Base-by-base conservation (phyloP, 768 basidiomycete species). In the Amanita phalloides region DNA sequence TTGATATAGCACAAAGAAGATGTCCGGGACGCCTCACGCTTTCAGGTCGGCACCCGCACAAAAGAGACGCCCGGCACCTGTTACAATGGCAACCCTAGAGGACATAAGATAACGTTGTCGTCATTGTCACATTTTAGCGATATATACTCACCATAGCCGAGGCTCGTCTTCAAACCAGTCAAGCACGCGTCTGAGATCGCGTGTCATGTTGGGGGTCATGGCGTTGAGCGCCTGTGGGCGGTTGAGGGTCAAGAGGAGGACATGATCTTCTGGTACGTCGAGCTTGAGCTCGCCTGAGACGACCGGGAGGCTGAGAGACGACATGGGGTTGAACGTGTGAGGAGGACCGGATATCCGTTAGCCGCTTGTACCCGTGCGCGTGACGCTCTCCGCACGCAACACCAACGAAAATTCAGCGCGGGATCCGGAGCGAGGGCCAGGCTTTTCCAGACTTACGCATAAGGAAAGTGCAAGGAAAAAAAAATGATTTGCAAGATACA, bases 1-100 rank as follows among this genome's bases (percentile, higher is more conserved):
- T 17, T 17, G 17, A 17, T 5, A 33, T 17, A 23, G 8, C 23
- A 50, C 23, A 33, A 42, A 42, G 33, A 8, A 13, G 4, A 49
- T 32, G 49, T 35, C 38, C 26, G 37, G 46, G 51, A 72, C 80
- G 53, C 61, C 26, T 39, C 17, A 86, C 85, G 76, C 77, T 66
- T 81, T 81, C 46, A 90, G 71, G 64, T 90, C 89, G 36, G 84
- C 85, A 13, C 88, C 89, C 13, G 86, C 86, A 57, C 86, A 89
- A 66, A 91, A 91, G 1, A 74, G 61, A 41, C 79, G 76, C 9
- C 87, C 87, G 54, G 76, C 72, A 21, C 87, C 88, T 45, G 87
- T 90, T 45, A 90, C 62, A 57, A 91, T 72, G 35, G 73, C 77
- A 8, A 85, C 84, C 88, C 87, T 90, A 61, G 33, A 9, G 11